Conservation (phyloP, 768 basidiomycete species). For the Cystofilobasidium bisporidii region DNA sequence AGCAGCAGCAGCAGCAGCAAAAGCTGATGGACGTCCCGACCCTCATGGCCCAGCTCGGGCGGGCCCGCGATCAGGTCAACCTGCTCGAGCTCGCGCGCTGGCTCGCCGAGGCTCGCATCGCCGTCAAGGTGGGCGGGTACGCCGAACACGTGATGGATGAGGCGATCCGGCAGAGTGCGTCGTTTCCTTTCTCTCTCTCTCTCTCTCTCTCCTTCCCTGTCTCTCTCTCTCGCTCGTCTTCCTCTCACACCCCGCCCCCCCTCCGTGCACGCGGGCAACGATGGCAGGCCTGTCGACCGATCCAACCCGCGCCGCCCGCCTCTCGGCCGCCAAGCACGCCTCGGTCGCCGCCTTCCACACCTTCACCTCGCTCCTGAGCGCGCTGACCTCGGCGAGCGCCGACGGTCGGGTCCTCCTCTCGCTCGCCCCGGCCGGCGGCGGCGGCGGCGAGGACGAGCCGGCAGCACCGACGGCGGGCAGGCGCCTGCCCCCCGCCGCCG, state of each 20-base stretch:
- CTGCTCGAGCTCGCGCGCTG: slow-evolving; percentile 72
- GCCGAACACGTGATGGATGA: slow-evolving; percentile 53
- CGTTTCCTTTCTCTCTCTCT: background rate
- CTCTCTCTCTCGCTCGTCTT: background rate
- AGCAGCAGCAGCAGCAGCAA: background rate
- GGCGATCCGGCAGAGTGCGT: slow-evolving; percentile 32
- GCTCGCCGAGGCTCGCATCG: slow-evolving; percentile 66
- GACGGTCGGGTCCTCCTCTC: slow-evolving; percentile 32
- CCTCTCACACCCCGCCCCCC: background rate
- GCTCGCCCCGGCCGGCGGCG: slow-evolving; percentile 13
- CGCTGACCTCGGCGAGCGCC: slow-evolving; percentile 51
- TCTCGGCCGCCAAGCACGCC: slow-evolving; percentile 30
- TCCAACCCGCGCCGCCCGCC: background rate
- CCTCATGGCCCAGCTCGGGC: slow-evolving; percentile 47
- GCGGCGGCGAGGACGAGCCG: slow-evolving; percentile 31
- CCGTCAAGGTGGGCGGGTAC: slow-evolving; percentile 62
- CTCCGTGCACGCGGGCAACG: background rate
- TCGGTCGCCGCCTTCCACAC: slow-evolving; percentile 65
- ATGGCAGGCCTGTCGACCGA: background rate
- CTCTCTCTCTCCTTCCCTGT: background rate
- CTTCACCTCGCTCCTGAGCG: slow-evolving; percentile 67
- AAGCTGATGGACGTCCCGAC: background rate
- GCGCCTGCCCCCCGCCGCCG: no score
- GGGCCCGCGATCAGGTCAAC: slow-evolving; percentile 64
- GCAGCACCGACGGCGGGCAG: no score